Evolutionary conservation across 2,329 filamentous ascomycete species (phyloP).

Genomic region (Colletotrichum theobromicola): DNA sequence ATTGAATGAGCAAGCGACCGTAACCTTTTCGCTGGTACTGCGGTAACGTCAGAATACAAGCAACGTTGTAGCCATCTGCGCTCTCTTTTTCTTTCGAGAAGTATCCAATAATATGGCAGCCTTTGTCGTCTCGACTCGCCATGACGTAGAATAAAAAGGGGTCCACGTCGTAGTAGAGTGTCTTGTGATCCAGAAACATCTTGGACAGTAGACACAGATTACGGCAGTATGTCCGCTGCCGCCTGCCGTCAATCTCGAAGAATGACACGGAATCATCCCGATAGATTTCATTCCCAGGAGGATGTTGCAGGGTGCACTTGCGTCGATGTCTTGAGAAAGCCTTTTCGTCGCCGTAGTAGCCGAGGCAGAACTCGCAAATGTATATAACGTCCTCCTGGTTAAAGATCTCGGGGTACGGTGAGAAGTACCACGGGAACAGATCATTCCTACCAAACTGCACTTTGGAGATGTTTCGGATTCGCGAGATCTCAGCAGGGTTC

Average conservation of each 20-base stretch:
- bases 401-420: conserved; percentile 90
- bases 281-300: conserved; percentile 97
- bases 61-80: conserved; percentile 95
- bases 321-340: conserved; percentile 84
- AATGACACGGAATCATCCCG: conserved; percentile 93
- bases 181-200: conserved; percentile 97
- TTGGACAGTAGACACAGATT: conserved; percentile 95
- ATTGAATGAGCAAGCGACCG: conserved; percentile 91
- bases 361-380: conserved; percentile 96
- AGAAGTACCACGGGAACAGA: conserved; percentile 98
- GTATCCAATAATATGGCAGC: conserved; percentile 97
- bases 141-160: conserved; percentile 99
- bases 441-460: conserved; percentile 94
- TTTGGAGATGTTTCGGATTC: conserved; percentile 91
- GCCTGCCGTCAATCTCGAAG: conserved; percentile 94
- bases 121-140: conserved; percentile 86
- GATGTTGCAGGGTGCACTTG: conserved; percentile 91
- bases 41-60: conserved; percentile 94
- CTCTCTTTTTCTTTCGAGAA: conserved; percentile 99
- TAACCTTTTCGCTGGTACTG: conserved; percentile 97
- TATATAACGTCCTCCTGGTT: conserved; percentile 89
- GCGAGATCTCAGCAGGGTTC: conserved; percentile 94
- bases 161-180: conserved; percentile 99
- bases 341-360: conserved; percentile 84
- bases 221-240: conserved; percentile 94